Conservation (phyloP, 2,329 filamentous ascomycete species). For the Grosmannia serpens region DNA sequence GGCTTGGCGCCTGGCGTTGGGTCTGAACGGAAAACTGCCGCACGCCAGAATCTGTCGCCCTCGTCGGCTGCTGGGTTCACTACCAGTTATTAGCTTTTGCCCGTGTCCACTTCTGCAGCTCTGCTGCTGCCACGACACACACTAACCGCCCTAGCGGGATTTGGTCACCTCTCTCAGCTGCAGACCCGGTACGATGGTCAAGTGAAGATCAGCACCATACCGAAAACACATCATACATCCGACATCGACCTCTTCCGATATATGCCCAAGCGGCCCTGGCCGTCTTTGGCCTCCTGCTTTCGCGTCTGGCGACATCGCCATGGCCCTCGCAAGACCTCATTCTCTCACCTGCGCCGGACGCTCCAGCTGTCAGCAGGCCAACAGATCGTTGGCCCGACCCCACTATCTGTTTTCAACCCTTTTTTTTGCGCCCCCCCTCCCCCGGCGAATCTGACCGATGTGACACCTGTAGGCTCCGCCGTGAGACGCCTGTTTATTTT, state of each 20-base stretch:
- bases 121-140: neutral
- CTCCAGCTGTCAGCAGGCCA: neutral
- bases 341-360: neutral
- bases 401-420: neutral
- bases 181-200: neutral
- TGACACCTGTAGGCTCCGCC: neutral
- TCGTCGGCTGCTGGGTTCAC: neutral
- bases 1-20: neutral
- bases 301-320: neutral
- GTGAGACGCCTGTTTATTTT: neutral
- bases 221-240: neutral
- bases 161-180: neutral
- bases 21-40: neutral
- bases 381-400: neutral
- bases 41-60: neutral
- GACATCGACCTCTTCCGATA: neutral
- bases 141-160: neutral
- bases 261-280: neutral
- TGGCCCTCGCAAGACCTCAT: neutral
- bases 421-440: neutral
- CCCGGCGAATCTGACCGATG: neutral
- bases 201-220: neutral
- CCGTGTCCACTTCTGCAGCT: neutral
- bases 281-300: neutral
- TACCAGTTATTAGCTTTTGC: neutral